Evolutionary conservation across 192 early-diverging fungal genomes (phyloP).

Genomic region (Coemansia sp.): DNA sequence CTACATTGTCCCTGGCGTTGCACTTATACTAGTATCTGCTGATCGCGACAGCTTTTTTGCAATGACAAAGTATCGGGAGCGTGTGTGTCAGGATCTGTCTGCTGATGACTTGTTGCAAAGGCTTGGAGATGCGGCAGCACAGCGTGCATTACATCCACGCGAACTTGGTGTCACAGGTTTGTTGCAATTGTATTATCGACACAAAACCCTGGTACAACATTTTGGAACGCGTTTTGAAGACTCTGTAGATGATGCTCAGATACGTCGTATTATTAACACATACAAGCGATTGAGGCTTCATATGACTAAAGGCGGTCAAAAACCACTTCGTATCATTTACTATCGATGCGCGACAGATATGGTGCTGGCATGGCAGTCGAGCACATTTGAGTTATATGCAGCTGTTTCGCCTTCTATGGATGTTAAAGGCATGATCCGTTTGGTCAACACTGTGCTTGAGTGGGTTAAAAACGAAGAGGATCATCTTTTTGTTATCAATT

Average conservation of each 20-base stretch:
- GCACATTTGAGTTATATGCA: slow-evolving; percentile 75
- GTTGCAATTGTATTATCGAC: slow-evolving; percentile 46
- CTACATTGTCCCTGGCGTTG: slow-evolving; percentile 72
- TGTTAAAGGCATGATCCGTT: slow-evolving; percentile 62
- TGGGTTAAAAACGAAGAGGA: slow-evolving; percentile 80
- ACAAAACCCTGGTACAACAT: slow-evolving; percentile 46
- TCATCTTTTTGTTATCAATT: slow-evolving; percentile 69
- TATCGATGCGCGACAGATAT: slow-evolving; percentile 18
- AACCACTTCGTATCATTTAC: slow-evolving; percentile 43
- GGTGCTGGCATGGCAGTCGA: slow-evolving; percentile 53
- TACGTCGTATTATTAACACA: slow-evolving; percentile 55
- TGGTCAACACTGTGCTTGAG: slow-evolving; percentile 66
- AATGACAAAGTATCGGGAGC: slow-evolving; percentile 66
- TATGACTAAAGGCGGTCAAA: slow-evolving; percentile 27
- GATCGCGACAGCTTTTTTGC: slow-evolving; percentile 84
- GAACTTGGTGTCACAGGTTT: slow-evolving; percentile 35
- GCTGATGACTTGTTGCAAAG: slow-evolving; percentile 47
- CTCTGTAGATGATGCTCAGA: slow-evolving; percentile 20
- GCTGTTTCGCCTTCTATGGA: slow-evolving; percentile 62
- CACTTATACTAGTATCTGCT: slow-evolving; percentile 71
- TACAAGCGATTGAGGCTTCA: slow-evolving; percentile 59
- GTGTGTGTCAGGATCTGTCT: slow-evolving; percentile 54
- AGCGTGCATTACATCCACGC: slow-evolving; percentile 43
- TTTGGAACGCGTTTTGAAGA: slow-evolving; percentile 43
- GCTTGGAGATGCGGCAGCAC: slow-evolving; percentile 54